A percentile compares a stretch with the other conserved stretches of the same genome.
Conservation (phyloP, 1,284 basidiomycete species). For the Peniophora sp. region DNA sequence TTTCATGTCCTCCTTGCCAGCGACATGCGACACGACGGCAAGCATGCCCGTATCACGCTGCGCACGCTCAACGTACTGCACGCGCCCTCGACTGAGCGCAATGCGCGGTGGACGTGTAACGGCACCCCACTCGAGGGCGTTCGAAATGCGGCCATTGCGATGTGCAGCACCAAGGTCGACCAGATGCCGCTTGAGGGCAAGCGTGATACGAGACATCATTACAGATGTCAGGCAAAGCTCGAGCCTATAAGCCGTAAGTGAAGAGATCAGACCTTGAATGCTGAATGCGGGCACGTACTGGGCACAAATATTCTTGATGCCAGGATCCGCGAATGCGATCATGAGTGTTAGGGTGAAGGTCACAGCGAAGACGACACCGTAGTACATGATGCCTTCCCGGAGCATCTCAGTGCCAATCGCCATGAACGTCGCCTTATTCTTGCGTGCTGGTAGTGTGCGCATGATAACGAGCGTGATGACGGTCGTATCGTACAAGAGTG, state of each 20-base stretch:
- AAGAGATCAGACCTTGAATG: background rate
- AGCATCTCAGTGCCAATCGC: conserved; percentile 39
- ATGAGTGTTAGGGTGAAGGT: conserved; percentile 44
- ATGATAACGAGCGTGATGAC: conserved; percentile 38
- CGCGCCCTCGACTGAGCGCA: background rate
- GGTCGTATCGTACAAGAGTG: conserved; percentile 46
- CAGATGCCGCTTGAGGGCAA: conserved; percentile 28
- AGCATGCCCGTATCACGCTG: too few species aligned
- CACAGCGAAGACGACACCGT: conserved; percentile 45
- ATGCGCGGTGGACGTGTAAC: background rate
- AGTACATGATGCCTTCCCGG: conserved; percentile 47
- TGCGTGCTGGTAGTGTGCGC: conserved; percentile 19
- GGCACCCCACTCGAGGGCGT: background rate
- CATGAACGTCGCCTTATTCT: conserved; percentile 25
- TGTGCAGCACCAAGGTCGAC: background rate
- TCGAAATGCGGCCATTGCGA: background rate
- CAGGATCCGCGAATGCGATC: conserved; percentile 35
- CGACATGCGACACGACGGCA: too few species aligned
- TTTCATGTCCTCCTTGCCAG: too few species aligned
- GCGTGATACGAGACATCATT: conserved; percentile 47
- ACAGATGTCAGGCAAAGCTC: conserved; percentile 39
- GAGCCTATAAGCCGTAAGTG: conserved; percentile 22
- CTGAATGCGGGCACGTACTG: conserved; percentile 23
- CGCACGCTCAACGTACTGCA: background rate
- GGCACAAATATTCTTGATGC: conserved; percentile 41